A percentile compares a stretch with the other conserved stretches of the same genome.
Evolutionary conservation across 2,329 filamentous ascomycete species (phyloP).

Genomic region (Diaporthe ilicicola): DNA sequence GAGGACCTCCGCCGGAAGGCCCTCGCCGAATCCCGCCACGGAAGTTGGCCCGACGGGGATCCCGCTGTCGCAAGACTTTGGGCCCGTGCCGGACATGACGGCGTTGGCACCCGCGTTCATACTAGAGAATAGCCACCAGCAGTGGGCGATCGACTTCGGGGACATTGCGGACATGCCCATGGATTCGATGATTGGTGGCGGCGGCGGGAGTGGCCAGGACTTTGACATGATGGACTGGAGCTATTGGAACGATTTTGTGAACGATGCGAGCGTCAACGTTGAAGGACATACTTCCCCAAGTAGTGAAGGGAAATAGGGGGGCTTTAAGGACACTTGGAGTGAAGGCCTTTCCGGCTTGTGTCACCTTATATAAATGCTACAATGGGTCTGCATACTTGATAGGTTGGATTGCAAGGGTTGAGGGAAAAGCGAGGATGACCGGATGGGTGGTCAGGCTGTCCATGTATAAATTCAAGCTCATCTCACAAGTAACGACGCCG

Average conservation of each 20-base stretch:
- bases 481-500: neutral
- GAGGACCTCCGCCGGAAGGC: neutral
- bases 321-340: neutral
- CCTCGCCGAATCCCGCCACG: neutral
- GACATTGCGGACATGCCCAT: conserved; percentile 16
- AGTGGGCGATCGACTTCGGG: conserved; percentile 29
- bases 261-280: conserved; percentile 43
- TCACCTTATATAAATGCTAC: neutral
- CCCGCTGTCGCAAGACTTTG: conserved; percentile 20
- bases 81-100: neutral
- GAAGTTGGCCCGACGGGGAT: conserved; percentile 20
- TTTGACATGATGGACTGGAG: conserved; percentile 46
- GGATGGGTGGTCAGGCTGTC: neutral
- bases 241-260: conserved; percentile 55
- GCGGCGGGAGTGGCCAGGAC: conserved; percentile 39
- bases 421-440: too few relatives aligned
- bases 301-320: conserved; percentile 18
- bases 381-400: neutral
- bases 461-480: neutral
- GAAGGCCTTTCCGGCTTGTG: too few relatives aligned
- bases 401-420: neutral
- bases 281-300: conserved; percentile 25
- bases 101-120: neutral
- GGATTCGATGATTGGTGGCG: conserved; percentile 2
- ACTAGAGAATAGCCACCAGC: conserved; percentile 13